These are phyloP conservation scores for Amphirosellinia nigrospora DNA, from an alignment of 495 filamentous ascomycete genomes.

Conservation along the genomic window DNA sequence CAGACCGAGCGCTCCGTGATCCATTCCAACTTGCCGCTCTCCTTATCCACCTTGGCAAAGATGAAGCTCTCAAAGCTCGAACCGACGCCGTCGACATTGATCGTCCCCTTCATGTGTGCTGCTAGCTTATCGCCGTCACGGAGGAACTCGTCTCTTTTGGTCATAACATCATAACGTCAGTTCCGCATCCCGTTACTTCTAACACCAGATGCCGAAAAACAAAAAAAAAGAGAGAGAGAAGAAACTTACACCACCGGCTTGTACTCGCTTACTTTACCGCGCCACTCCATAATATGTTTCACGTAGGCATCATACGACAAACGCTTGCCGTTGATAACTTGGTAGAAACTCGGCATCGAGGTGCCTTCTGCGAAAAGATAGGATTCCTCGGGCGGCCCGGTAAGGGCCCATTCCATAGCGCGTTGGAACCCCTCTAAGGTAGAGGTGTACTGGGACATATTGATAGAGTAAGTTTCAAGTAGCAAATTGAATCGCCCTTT, in stretches of 20 bases:
- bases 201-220: too few relatives aligned
- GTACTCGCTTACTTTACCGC: conserved; percentile 32
- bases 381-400: conserved; percentile 30
- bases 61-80: conserved; percentile 35
- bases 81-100: conserved; percentile 28
- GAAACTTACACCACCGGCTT: conserved; percentile 34
- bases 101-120: conserved; percentile 33
- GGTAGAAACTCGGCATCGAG: neutral
- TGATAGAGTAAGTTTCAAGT: neutral
- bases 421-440: conserved; percentile 35
- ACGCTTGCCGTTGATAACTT: neutral
- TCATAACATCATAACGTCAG: neutral
- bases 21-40: conserved; percentile 34
- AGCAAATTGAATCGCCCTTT: too few relatives aligned
- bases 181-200: neutral
- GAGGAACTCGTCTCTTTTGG: neutral
- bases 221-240: too few relatives aligned
- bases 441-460: conserved; percentile 34
- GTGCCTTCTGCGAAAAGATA: conserved; percentile 23
- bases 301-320: conserved; percentile 28
- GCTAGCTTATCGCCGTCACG: conserved; percentile 18
- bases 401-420: conserved; percentile 33
- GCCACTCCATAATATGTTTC: conserved; percentile 34
- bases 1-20: conserved; percentile 35
- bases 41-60: conserved; percentile 34